phyloP scores from a whole-genome alignment of 2,329 filamentous ascomycete species.

The Malbranchea zuffiana region DNA sequence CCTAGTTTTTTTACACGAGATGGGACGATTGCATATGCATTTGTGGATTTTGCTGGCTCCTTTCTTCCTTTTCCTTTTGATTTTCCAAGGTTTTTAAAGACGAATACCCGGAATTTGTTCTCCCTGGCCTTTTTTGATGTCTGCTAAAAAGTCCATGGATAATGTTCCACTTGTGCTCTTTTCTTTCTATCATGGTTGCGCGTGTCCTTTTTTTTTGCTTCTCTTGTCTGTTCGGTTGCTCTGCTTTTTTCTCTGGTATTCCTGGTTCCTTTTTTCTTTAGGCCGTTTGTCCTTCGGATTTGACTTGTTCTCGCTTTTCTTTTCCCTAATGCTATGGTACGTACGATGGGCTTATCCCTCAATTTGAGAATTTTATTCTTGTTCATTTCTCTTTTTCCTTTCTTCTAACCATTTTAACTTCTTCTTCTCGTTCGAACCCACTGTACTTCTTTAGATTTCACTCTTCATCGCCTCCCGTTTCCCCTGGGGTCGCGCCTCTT shows the following conservation, averaged over 20 bases:
- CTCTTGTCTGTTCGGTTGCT: neutral
- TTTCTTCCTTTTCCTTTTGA: slow-evolving; percentile 15
- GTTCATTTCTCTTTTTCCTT: slow-evolving; percentile 1
- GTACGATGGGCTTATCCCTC: neutral
- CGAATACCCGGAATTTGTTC: slow-evolving; percentile 9
- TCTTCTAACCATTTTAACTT: slow-evolving; percentile 1
- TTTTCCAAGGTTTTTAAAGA: slow-evolving; percentile 16
- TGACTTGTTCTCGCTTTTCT: neutral
- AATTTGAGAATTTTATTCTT: neutral
- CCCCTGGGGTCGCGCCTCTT: slow-evolving; percentile 4
- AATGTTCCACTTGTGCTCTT: too few relatives aligned
- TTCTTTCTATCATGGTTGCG: too few relatives aligned
- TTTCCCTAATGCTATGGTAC: neutral
- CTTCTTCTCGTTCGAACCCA: neutral
- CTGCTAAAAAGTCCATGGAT: too few relatives aligned
- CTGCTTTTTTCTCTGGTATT: slow-evolving; percentile 13
- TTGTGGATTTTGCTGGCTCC: slow-evolving; percentile 1
- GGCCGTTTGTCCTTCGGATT: neutral
- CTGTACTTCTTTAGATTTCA: neutral
- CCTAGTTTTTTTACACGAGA: too few relatives aligned
- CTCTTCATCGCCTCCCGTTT: slow-evolving; percentile 1
- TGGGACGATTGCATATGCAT: too few relatives aligned
- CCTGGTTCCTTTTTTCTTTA: slow-evolving; percentile 7
- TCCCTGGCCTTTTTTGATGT: neutral
- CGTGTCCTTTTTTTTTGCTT: slow-evolving; percentile 7